Conservation (phyloP, 352 stramenopile species). For the Pythium myriotylum region DNA sequence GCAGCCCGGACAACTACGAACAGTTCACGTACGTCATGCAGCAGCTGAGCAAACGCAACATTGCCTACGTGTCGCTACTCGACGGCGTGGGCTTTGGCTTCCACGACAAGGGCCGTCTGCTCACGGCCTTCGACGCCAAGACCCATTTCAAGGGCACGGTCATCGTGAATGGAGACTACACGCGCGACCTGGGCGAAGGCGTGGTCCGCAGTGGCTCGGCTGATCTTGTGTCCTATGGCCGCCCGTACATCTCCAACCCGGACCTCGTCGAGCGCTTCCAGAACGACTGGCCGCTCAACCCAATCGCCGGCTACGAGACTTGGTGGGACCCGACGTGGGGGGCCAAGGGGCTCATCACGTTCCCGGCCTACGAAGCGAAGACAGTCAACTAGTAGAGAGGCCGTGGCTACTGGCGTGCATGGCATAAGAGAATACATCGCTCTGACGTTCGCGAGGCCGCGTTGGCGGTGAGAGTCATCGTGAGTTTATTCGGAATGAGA, state of each 20-base stretch:
- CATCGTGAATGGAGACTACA: conserved; percentile 32
- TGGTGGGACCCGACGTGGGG: conserved; percentile 12
- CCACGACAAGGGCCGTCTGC: conserved; percentile 15
- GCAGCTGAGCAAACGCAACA: conserved; percentile 28
- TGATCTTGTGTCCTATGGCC: conserved; percentile 31
- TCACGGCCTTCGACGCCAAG: conserved; percentile 23
- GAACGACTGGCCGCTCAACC: conserved; percentile 4
- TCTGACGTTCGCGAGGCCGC: no score
- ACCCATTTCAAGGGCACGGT: conserved; percentile 35
- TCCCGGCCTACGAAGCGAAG: conserved; percentile 1
- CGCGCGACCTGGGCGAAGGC: conserved; percentile 19
- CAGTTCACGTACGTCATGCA: conserved; percentile 6
- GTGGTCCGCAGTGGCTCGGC: conserved; percentile 28
- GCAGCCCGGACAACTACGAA: conserved; percentile 12
- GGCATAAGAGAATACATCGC: not conserved
- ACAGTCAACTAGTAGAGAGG: not conserved
- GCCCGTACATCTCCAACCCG: conserved; percentile 16
- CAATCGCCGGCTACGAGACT: not conserved
- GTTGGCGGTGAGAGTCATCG: no score
- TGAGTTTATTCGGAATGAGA: not conserved
- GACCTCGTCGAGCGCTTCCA: conserved; percentile 15
- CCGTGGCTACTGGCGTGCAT: not conserved
- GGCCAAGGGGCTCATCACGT: conserved; percentile 5
- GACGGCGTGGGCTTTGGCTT: conserved; percentile 29
- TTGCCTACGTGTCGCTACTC: conserved; percentile 32